Evolutionary conservation across 2,329 filamentous ascomycete genomes (phyloP).

Genomic region (Diplodia seriata): DNA sequence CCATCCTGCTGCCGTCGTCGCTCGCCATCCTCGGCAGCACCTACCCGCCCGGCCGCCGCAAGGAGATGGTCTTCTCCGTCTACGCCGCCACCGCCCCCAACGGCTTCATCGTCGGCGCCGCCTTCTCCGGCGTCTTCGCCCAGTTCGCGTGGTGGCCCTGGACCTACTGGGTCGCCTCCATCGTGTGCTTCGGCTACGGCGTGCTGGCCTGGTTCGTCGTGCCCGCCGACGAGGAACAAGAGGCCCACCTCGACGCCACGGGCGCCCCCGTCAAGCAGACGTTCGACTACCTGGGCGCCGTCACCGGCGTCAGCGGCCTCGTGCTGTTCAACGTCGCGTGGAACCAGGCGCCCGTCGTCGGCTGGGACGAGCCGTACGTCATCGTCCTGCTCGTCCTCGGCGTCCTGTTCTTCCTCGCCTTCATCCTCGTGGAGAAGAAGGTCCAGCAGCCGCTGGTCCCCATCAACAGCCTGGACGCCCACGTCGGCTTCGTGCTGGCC

Average conservation of each 20-base stretch:
- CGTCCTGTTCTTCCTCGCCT: constrained; percentile 59
- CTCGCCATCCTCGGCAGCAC: constrained; percentile 66
- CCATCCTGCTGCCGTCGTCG: constrained; percentile 68
- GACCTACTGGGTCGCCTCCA: constrained; percentile 56
- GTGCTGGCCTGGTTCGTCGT: constrained; percentile 50
- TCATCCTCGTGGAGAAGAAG: constrained; percentile 60
- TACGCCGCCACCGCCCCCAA: constrained; percentile 59
- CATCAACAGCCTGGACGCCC: constrained; percentile 56
- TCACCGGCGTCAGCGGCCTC: constrained; percentile 61
- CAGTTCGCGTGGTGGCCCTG: constrained; percentile 61
- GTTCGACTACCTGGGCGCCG: constrained; percentile 55
- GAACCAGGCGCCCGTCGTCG: constrained; percentile 68
- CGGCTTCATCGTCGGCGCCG: constrained; percentile 51
- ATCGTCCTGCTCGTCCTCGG: constrained; percentile 65
- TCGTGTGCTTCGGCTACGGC: constrained; percentile 49
- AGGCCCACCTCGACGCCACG: not conserved
- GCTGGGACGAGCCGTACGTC: constrained; percentile 65
- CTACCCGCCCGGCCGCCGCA: constrained; percentile 64
- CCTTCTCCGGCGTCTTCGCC: constrained; percentile 51
- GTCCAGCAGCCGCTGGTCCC: constrained; percentile 64
- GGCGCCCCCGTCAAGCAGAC: constrained; percentile 39
- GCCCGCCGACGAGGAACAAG: constrained; percentile 38
- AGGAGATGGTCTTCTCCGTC: constrained; percentile 65
- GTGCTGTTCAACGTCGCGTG: constrained; percentile 71
- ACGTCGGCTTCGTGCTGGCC: constrained; percentile 63